Conservation (phyloP, 129 eudicot genomes). For the Flaveria bidentis region DNA sequence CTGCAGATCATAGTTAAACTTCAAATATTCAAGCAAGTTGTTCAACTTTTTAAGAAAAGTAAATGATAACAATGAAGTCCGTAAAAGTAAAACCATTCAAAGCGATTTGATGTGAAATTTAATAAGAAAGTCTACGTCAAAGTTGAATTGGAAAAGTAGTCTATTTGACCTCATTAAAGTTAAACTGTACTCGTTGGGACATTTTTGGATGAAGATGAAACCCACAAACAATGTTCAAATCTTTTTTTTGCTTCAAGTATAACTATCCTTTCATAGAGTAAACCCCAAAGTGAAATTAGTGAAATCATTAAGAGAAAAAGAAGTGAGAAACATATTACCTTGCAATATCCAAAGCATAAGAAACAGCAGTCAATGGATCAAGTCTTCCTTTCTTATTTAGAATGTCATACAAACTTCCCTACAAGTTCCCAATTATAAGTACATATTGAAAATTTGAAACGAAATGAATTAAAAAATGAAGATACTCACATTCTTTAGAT, state of each 20-base stretch:
- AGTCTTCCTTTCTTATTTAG: slow-evolving; percentile 66
- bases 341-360: slow-evolving; percentile 78
- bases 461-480: slow-evolving; percentile 1
- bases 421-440: slow-evolving; percentile 4
- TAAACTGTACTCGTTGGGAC: not conserved
- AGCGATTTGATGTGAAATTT: not conserved
- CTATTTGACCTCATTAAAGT: slow-evolving; percentile 16
- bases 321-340: slow-evolving; percentile 43
- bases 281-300: not conserved
- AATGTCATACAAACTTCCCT: slow-evolving; percentile 74
- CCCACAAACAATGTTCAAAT: not conserved
- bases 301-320: not conserved
- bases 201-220: not conserved
- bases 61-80: not conserved
- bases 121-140: not conserved
- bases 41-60: not conserved
- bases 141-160: not conserved
- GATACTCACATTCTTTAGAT: slow-evolving; percentile 52
- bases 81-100: not conserved
- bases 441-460: not conserved
- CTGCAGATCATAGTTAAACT: slow-evolving; percentile 26
- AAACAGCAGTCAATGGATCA: slow-evolving; percentile 59
- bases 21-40: not conserved
- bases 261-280: not conserved
- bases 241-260: not conserved